Evolutionary conservation across 345 rosid genomes (phyloP), one percentile per base, ranked within the genome.

Genomic region (Kernera saxatilis): DNA sequence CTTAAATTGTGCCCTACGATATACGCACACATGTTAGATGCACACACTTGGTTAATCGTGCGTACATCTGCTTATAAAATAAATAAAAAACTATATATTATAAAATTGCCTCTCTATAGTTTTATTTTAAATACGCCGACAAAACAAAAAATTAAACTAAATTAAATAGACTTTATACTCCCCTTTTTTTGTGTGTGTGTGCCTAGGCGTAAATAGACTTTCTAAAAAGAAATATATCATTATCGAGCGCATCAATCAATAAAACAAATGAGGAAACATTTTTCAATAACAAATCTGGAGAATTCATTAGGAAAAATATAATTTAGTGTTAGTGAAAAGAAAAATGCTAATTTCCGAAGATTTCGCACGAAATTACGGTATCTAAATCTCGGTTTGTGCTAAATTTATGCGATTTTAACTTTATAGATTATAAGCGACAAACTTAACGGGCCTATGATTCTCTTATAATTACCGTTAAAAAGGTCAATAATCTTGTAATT

Each of bases 41-140:
- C 67, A 27, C 61, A 57, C 30, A 65, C 72, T 67, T 60, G 33
- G 64, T 51, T 41, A 49, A 74, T 75, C 78, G 78, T 75, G 78
- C 69, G 39, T 61, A 52, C 69, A 32, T 68, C 25, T 68, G 41
- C 56, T 35, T 52, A 41, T 5, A n/a, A 3, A 54, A 12, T 49
- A 21, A 11, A 21, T 5, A 29, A 17, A 37, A 22, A 46, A 39
- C 30, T 29, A 51, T 53, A 40, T 40, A 52, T 6, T 62, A 43
- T 33, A 45, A 40, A 55, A 17, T 30, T 3, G 18, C 22, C 19
- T 14, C 33, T 19, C n/a, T 23, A 51, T 21, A 14, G 11, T 18
- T 29, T 15, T 61, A 10, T 15, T 8, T 35, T 35, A 12, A 57
- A 56, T 14, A 56, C 6, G 3, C 17, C 17, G 21, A 26, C 17